Conservation (phyloP, 495 filamentous ascomycete species). For the Podospora pseudopauciseta region DNA sequence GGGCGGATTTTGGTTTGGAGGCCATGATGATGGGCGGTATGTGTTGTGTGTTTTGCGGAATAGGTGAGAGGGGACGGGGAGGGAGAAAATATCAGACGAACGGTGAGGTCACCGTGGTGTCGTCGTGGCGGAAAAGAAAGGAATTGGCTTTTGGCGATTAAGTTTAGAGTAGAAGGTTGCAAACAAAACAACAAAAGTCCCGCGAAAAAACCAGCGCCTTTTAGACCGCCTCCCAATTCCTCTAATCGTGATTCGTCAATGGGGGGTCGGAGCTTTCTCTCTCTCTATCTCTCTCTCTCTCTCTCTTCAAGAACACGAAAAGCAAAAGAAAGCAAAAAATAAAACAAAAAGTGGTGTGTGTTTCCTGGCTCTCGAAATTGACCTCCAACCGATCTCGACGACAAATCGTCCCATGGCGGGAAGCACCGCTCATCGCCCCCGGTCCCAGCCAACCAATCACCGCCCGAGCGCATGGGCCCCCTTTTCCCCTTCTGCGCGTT, state of each 20-base stretch:
- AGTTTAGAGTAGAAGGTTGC: not conserved
- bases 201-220: not conserved
- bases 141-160: not conserved
- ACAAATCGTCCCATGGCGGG: constrained; percentile 28
- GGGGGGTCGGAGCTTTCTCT: not conserved
- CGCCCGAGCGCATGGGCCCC: constrained; percentile 4
- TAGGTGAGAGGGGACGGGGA: not conserved
- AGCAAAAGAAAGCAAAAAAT: not conserved
- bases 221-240: not conserved
- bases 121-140: not conserved
- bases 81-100: not conserved
- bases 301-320: not conserved
- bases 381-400: constrained; percentile 13
- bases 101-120: not conserved
- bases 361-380: constrained; percentile 8
- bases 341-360: not conserved
- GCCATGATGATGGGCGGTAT: not conserved
- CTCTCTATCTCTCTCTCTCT: not conserved
- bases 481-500: not conserved
- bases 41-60: constrained; percentile 29
- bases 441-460: constrained; percentile 22
- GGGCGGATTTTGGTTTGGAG: constrained; percentile 8
- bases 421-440: constrained; percentile 16
- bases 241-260: not conserved
- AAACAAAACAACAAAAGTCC: not conserved